A percentile compares a stretch with the other conserved stretches of the same genome.
phyloP scores from a whole-genome alignment of 2,329 filamentous ascomycete genomes.

The Triangularia verruculosa region DNA sequence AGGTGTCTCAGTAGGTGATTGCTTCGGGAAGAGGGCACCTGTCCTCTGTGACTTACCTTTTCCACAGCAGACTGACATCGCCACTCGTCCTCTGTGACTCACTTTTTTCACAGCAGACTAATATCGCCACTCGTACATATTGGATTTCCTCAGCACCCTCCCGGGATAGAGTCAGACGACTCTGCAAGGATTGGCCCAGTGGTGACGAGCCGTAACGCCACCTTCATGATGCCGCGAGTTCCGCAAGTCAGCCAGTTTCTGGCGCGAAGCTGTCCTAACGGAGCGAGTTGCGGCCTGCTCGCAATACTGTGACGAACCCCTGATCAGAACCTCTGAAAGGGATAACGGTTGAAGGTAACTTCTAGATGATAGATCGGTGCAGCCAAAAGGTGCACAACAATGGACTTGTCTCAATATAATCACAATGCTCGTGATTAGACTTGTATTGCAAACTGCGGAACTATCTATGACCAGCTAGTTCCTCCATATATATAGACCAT shows the following conservation, averaged over 20 bases:
- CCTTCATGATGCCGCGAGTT: constrained; percentile 6
- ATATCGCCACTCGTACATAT: background rate
- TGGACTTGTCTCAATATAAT: too few species aligned
- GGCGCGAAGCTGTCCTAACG: constrained; percentile 3
- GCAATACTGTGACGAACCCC: too few species aligned
- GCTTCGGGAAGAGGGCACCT: background rate
- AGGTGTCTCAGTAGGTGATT: background rate
- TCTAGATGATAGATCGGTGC: too few species aligned
- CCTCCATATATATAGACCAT: too few species aligned
- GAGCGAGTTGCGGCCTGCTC: background rate
- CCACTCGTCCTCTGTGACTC: constrained; percentile 3
- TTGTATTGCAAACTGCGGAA: too few species aligned
- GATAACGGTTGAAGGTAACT: too few species aligned
- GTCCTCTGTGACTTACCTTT: constrained; percentile 5
- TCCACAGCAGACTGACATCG: background rate
- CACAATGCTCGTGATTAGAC: too few species aligned
- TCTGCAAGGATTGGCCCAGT: constrained; percentile 12
- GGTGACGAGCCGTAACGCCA: constrained; percentile 6
- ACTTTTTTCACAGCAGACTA: background rate
- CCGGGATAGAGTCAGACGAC: constrained; percentile 4
- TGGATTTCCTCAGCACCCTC: background rate
- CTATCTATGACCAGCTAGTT: too few species aligned
- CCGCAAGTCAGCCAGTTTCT: background rate
- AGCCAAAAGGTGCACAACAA: too few species aligned
- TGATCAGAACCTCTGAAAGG: too few species aligned